These are phyloP conservation scores for Saxispiralis lemnorum DNA, from an alignment of 495 filamentous ascomycete genomes.

Conservation along the genomic window DNA sequence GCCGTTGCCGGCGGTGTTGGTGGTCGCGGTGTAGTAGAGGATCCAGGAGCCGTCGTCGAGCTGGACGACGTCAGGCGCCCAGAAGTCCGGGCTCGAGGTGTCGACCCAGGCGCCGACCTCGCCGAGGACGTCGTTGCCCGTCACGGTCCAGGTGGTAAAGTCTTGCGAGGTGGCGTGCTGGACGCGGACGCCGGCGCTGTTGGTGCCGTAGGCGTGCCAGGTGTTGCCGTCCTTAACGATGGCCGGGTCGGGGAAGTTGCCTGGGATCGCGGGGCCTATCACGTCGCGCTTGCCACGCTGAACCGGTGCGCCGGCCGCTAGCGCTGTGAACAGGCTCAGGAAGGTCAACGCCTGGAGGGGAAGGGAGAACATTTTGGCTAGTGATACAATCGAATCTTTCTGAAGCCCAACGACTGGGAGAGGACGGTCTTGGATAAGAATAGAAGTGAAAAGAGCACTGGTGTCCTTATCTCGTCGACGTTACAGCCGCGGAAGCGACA, in stretches of 20 bases:
- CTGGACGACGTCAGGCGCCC: conserved; percentile 15
- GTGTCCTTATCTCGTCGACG: too few relatives aligned
- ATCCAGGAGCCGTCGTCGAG: conserved; percentile 32
- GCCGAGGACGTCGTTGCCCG: conserved; percentile 12
- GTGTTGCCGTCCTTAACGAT: conserved; percentile 4
- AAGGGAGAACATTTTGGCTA: too few relatives aligned
- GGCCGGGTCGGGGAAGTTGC: conserved; percentile 5
- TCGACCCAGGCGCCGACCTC: conserved; percentile 12
- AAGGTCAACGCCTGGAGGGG: too few relatives aligned
- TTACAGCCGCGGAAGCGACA: too few relatives aligned
- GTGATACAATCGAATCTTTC: too few relatives aligned
- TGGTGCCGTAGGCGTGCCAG: conserved; percentile 7
- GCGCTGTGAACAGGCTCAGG: too few relatives aligned
- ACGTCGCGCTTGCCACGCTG: neutral
- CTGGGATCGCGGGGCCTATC: neutral
- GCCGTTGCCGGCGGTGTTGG: conserved; percentile 12
- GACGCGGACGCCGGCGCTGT: neutral
- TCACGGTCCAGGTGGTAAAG: conserved; percentile 11
- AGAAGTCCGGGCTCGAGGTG: conserved; percentile 6
- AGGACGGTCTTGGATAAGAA: too few relatives aligned
- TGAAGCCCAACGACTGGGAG: too few relatives aligned
- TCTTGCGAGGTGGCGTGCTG: neutral
- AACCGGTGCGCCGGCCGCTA: too few relatives aligned
- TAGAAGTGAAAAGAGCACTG: too few relatives aligned
- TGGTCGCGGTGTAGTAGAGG: conserved; percentile 42